Conservation (phyloP, 108 stramenopile genomes). For the Pseudonitzschia delicatissima region DNA sequence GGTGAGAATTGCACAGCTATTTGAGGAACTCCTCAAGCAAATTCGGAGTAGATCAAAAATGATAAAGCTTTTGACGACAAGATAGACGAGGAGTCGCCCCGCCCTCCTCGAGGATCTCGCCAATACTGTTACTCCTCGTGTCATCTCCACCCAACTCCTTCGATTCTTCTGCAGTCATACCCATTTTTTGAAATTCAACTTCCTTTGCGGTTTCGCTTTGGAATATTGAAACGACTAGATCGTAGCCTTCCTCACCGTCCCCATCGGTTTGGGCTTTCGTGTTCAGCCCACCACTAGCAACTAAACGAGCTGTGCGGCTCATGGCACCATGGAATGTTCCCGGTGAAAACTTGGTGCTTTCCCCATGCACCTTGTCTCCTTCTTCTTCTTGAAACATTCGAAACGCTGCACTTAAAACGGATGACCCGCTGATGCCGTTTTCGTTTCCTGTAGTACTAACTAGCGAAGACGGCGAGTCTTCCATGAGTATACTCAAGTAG, state of each 20-base stretch:
- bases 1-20: neutral
- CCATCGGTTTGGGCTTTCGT: neutral
- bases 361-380: neutral
- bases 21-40: too few species aligned
- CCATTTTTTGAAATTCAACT: conserved; percentile 11
- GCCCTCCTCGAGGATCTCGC: too few species aligned
- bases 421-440: neutral
- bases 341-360: neutral
- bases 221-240: conserved; percentile 9
- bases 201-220: neutral
- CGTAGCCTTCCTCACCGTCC: neutral
- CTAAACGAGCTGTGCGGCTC: conserved; percentile 22
- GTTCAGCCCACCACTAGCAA: neutral
- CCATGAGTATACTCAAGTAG: conserved; percentile 26
- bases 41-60: too few species aligned
- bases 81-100: too few species aligned
- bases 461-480: conserved; percentile 6
- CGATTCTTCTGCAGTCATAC: neutral
- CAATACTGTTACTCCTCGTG: neutral
- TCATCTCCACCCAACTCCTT: neutral
- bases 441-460: neutral
- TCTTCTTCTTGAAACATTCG: neutral
- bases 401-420: neutral
- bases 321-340: conserved; percentile 32
- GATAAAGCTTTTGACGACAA: neutral